Percentiles rank a stretch among this genome's conserved stretches.
Conservation (phyloP, 2,329 filamentous ascomycete genomes). For the Byssochlamys sp. region DNA sequence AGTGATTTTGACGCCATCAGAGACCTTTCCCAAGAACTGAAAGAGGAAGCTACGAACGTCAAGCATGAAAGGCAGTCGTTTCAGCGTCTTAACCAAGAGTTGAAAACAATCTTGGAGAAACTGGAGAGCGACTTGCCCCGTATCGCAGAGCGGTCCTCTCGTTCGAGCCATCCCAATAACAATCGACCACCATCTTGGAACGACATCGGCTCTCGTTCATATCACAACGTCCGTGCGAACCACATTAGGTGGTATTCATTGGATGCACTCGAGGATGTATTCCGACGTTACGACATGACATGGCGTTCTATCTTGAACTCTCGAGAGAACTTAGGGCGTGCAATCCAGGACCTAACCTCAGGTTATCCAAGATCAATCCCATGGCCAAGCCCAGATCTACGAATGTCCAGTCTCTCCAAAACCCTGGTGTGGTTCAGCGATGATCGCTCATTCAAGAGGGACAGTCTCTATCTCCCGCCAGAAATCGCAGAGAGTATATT, state of each 20-base stretch:
- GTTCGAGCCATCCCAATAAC: background rate
- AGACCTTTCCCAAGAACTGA: constrained; percentile 2
- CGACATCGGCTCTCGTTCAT: background rate
- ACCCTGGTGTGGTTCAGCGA: background rate
- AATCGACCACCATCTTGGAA: background rate
- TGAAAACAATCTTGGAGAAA: background rate
- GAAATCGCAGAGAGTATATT: constrained; percentile 3
- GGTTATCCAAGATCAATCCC: background rate
- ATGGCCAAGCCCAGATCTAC: constrained; percentile 1
- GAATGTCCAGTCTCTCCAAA: background rate
- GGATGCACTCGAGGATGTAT: background rate
- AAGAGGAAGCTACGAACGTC: constrained; percentile 3
- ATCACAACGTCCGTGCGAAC: background rate
- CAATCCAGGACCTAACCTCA: background rate
- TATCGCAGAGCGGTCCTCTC: background rate
- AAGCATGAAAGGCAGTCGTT: constrained; percentile 4
- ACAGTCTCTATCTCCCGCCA: background rate
- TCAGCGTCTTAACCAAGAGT: constrained; percentile 1
- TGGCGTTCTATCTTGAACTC: background rate
- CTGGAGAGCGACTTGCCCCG: background rate
- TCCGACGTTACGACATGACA: background rate
- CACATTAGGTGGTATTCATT: background rate
- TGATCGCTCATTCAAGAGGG: background rate
- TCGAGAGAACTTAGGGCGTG: background rate
- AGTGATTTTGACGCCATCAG: background rate